phyloP scores from a whole-genome alignment of 2,329 filamentous ascomycete genomes.

The Colletotrichum lupini region DNA sequence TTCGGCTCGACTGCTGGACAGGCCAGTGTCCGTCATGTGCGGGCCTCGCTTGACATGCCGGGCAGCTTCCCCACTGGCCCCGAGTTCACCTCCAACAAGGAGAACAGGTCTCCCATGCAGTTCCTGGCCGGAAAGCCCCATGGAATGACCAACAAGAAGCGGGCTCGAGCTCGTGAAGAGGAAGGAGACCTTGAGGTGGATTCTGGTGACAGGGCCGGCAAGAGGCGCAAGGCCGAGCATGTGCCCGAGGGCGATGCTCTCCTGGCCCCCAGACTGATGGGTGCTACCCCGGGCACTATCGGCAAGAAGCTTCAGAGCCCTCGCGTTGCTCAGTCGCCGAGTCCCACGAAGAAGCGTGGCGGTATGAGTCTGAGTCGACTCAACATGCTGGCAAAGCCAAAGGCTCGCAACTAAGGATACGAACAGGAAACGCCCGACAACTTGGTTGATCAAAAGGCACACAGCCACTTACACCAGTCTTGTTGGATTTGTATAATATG shows the following conservation, averaged over 20 bases:
- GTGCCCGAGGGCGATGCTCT: conserved; percentile 64
- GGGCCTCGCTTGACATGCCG: conserved; percentile 64
- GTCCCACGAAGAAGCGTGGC: conserved; percentile 63
- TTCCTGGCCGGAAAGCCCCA: conserved; percentile 63
- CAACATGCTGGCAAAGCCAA: conserved; percentile 71
- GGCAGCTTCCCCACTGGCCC: conserved; percentile 60
- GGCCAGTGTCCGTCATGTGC: conserved; percentile 69
- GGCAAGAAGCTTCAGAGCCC: conserved; percentile 49
- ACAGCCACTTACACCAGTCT: background rate
- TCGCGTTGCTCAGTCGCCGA: conserved; percentile 44
- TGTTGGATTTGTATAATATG: conserved; percentile 29
- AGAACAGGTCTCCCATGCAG: conserved; percentile 59
- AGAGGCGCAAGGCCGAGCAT: conserved; percentile 66
- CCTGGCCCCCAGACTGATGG: conserved; percentile 59
- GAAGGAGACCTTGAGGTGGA: conserved; percentile 70
- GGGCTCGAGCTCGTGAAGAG: conserved; percentile 67
- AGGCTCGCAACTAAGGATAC: conserved; percentile 59
- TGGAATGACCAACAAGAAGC: conserved; percentile 75
- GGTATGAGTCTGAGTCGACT: conserved; percentile 68
- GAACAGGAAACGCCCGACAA: background rate
- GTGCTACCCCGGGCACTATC: conserved; percentile 46
- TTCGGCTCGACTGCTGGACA: conserved; percentile 71
- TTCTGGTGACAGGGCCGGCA: conserved; percentile 62
- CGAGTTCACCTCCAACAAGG: conserved; percentile 59
- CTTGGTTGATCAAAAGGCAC: background rate